A percentile compares a stretch with the other conserved stretches of the same genome.
phyloP scores from a whole-genome alignment of 192 early-diverging fungal species.

The Coemansia sp. region DNA sequence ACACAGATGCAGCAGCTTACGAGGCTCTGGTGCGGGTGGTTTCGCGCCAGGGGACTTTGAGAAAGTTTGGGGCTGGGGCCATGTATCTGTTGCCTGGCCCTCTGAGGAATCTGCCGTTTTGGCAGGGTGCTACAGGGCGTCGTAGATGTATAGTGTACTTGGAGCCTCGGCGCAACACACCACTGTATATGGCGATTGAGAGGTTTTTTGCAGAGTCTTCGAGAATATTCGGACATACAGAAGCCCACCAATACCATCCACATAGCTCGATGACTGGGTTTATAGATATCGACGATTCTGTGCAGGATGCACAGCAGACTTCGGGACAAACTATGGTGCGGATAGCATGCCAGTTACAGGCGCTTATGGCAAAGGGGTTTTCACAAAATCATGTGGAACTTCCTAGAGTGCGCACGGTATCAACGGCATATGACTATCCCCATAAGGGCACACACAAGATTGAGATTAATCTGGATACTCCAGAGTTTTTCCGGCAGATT shows the following conservation, averaged over 20 bases:
- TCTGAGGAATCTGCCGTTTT: constrained; percentile 16
- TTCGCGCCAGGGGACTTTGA: neutral
- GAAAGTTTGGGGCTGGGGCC: too few species aligned
- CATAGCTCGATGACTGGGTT: constrained; percentile 51
- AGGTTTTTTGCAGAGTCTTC: constrained; percentile 23
- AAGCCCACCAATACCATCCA: constrained; percentile 47
- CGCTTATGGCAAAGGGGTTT: neutral
- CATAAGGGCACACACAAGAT: constrained; percentile 41
- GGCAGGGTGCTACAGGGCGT: constrained; percentile 11
- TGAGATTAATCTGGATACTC: constrained; percentile 32
- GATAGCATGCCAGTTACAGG: constrained; percentile 17
- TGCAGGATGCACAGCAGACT: neutral
- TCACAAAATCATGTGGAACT: neutral
- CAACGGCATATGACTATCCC: constrained; percentile 26
- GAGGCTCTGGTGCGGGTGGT: neutral
- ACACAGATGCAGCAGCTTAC: constrained; percentile 1
- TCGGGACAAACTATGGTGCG: constrained; percentile 2
- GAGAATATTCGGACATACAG: constrained; percentile 17
- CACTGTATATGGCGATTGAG: constrained; percentile 34
- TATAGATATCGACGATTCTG: constrained; percentile 21
- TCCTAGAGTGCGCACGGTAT: constrained; percentile 8
- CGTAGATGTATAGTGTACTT: constrained; percentile 40
- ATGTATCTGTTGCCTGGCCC: constrained; percentile 8
- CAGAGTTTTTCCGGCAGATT: constrained; percentile 23
- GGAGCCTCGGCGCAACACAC: constrained; percentile 28